These are phyloP conservation scores for Phialophora verrucosa DNA, from an alignment of 2,329 filamentous ascomycete genomes.

Conservation along the genomic window DNA sequence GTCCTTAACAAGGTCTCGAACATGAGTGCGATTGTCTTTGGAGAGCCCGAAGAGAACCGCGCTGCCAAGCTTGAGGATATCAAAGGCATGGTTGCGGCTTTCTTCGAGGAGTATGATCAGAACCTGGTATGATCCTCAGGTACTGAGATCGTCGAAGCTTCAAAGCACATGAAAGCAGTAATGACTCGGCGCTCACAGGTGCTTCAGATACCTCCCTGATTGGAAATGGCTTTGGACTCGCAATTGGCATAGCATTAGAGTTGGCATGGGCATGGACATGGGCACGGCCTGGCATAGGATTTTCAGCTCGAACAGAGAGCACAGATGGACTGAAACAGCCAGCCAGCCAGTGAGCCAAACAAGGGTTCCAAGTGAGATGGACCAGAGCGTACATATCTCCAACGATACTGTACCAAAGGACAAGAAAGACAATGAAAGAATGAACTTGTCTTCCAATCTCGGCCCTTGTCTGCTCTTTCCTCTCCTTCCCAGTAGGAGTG, in stretches of 20 bases:
- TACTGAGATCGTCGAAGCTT: neutral
- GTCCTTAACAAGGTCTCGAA: neutral
- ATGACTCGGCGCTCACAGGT: neutral
- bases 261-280: neutral
- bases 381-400: neutral
- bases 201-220: neutral
- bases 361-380: neutral
- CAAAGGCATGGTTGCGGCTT: neutral
- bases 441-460: neutral
- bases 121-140: neutral
- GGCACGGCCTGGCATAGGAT: neutral
- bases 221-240: neutral
- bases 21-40: neutral
- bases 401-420: neutral
- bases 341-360: neutral
- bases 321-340: neutral
- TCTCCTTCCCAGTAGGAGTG: neutral
- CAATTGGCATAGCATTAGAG: neutral
- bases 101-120: neutral
- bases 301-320: neutral
- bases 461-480: neutral
- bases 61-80: neutral
- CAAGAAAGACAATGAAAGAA: neutral
- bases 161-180: neutral
- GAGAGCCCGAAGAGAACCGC: neutral